Base-by-base conservation (phyloP, 768 basidiomycete species). In the Mycena crocata region DNA sequence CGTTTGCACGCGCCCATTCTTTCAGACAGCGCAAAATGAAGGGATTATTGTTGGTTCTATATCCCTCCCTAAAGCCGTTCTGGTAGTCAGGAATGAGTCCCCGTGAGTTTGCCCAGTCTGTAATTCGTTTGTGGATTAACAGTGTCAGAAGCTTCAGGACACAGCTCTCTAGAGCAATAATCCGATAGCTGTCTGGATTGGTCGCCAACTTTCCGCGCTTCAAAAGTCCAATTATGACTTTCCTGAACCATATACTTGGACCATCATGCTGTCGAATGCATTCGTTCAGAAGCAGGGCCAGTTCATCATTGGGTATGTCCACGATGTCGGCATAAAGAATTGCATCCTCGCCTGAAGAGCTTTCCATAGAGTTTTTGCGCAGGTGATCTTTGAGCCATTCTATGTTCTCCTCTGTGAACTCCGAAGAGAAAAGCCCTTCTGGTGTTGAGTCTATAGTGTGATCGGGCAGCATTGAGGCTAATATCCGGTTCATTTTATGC, bases 131-230 rank as follows among this genome's bases (percentile, higher is more conserved):
- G 46, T 49, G 46, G 17, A 75, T 73, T 0, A 75, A 52, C 2
- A 73, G 62, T 24, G 70, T 74, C 57, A 74, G 56, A 14, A 71
- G 45, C n/a, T 76, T 75, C 9, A 75, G 56, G 15, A 75, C 44
- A 61, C 70, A 74, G 57, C 72, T 71, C 57, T 78, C 77, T 2
- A 78, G 66, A 0, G 68, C 74, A 32, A 77, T 74, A 0, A 67
- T 61, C 13, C 74, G 54, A 51, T 76, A 77, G 65, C 62, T 71
- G 17, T 70, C 57, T 0, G 74, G 64, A 13, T 72, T 62, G 5
- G 24, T 12, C 0, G 46, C 54, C 9, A 55, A 55, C 49, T 69
- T 68, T 14, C 59, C 57, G 1, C 37, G 46, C 55, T 76, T 76
- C 14, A 71, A 62, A 9, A 70, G 57, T 0, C 65, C 71, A 40